phyloP scores from a whole-genome alignment of 2,329 filamentous ascomycete species.

The Capronia americana region DNA sequence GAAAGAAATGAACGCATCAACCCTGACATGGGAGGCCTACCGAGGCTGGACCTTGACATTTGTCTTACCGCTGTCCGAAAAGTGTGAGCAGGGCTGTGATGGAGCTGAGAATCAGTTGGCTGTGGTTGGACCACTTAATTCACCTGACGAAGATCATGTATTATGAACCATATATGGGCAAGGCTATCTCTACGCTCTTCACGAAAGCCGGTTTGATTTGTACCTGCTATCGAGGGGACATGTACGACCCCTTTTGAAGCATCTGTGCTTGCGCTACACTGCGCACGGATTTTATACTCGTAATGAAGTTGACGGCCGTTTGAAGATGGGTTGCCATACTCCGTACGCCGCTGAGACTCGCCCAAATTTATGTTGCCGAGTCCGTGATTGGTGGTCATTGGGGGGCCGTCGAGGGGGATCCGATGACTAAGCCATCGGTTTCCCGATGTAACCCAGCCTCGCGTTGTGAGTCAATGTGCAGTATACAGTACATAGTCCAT shows the following conservation, averaged over 20 bases:
- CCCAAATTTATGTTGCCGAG: neutral
- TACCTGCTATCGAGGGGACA: neutral
- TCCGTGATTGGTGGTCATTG: neutral
- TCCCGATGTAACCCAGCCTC: neutral
- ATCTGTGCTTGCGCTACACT: neutral
- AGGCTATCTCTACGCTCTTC: slow-evolving; percentile 5
- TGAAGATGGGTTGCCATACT: neutral
- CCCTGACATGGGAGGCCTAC: neutral
- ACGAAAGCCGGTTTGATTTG: neutral
- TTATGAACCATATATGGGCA: slow-evolving; percentile 20
- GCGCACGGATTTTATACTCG: neutral
- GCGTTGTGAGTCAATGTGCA: neutral
- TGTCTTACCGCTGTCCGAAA: neutral
- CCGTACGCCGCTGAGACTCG: neutral
- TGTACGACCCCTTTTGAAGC: neutral
- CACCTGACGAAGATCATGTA: slow-evolving; percentile 28
- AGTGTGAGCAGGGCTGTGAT: neutral
- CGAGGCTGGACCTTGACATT: neutral
- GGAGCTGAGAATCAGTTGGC: neutral
- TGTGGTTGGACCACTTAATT: neutral
- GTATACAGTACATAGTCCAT: neutral
- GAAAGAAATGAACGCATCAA: slow-evolving; percentile 26
- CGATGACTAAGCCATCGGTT: neutral
- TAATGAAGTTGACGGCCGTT: neutral
- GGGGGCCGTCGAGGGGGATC: neutral